Percentiles rank a stretch among this genome's conserved stretches.
phyloP scores from a whole-genome alignment of 2,329 filamentous ascomycete species.

The Talaromyces sp. region DNA sequence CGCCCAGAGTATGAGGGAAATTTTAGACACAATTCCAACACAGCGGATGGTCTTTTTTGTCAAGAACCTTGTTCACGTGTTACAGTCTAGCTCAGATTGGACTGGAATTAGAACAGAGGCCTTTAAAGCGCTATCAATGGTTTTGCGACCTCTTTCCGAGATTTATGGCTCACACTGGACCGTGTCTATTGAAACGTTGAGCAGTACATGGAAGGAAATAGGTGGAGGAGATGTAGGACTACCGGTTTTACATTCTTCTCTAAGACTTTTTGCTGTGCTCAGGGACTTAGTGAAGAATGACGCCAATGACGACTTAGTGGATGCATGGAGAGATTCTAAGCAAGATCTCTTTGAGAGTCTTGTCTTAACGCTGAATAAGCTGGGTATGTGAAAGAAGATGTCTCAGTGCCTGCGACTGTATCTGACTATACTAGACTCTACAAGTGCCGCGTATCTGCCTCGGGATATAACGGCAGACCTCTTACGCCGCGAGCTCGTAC shows the following conservation, averaged over 20 bases:
- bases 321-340: constrained; percentile 65
- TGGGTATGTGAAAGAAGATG: constrained; percentile 33
- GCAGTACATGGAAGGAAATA: constrained; percentile 55
- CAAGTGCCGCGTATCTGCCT: constrained; percentile 60
- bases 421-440: constrained; percentile 35
- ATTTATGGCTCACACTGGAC: constrained; percentile 90
- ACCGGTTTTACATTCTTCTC: constrained; percentile 66
- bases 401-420: not conserved
- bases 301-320: constrained; percentile 79
- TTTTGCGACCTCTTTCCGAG: constrained; percentile 72
- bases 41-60: constrained; percentile 78
- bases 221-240: constrained; percentile 50
- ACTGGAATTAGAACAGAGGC: constrained; percentile 37
- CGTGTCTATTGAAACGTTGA: constrained; percentile 58
- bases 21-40: constrained; percentile 47
- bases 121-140: constrained; percentile 45
- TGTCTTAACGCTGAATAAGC: constrained; percentile 39
- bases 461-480: constrained; percentile 71
- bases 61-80: constrained; percentile 71
- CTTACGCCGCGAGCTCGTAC: constrained; percentile 65
- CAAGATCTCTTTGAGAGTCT: constrained; percentile 57
- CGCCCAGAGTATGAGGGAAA: constrained; percentile 47
- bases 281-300: constrained; percentile 59
- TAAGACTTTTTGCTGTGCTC: constrained; percentile 66
- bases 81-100: constrained; percentile 57